Evolutionary conservation across 1,284 basidiomycete genomes (phyloP), one percentile per base, ranked within the genome.

Genomic region (Bondarzewia mesenterica): DNA sequence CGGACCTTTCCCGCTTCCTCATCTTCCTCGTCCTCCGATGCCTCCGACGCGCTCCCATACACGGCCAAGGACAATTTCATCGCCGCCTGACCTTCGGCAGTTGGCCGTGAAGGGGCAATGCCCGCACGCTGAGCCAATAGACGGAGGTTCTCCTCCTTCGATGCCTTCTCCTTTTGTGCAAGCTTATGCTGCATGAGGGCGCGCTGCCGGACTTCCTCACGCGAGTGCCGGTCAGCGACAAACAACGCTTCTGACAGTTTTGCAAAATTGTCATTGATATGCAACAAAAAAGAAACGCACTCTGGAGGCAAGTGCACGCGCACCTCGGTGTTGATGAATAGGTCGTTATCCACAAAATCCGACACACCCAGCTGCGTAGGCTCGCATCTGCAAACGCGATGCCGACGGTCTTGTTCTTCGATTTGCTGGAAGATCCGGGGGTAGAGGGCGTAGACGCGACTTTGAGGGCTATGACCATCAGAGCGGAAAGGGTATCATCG

Each of bases 181-280:
- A 99, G 77, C 62, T 96, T 93, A 67, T 99, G 95, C 66, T 98
- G 94, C 93, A 99, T 97, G 52, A 96, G 78, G 12, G 93, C 75
- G 48, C 96, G 87, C 63, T 98, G 93, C 21, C 93, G 82, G 32
- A 99, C 96, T 70, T 99, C 95, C 61, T 99, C 95, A 45, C 96
- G 85, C 2, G 96, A 94, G 68, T 98, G 96, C 51, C 94, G 80
- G 63, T 99, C 96, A n/a, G 96, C 95, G 44, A 99, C 78, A 61
- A 90, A 95, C 40, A 99, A 73, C 2, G 96, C 84, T 71, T 99
- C 95, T 3, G 95, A 95, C 65, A 99, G 95, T 66, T 98, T 97
- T 48, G 95, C 95, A 72, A 99, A 99, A 67, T 95, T 94, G 68
- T 99, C 96, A 61, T 99, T 99, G 66, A 99, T 99, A 63, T 93